Evolutionary conservation across 2,329 filamentous ascomycete species (phyloP).

Genomic region (Botrytis squamosa): DNA sequence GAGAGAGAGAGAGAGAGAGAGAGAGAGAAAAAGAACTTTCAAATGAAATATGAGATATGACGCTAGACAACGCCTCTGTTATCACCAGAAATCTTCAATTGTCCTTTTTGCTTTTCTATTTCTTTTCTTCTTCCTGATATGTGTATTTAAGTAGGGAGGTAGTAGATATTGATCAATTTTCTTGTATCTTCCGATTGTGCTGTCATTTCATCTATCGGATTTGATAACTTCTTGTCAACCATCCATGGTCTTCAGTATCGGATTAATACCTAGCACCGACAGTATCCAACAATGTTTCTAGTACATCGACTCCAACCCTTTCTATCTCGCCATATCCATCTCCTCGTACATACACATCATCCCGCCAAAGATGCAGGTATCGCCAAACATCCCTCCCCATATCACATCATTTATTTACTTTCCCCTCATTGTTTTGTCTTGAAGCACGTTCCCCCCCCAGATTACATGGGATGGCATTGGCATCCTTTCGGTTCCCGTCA

Average conservation of each 20-base stretch:
- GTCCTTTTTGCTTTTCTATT: neutral
- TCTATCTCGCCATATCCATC: neutral
- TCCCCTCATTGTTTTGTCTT: conserved; percentile 18
- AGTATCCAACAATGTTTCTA: neutral
- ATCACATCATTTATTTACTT: conserved; percentile 14
- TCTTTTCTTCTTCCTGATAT: neutral
- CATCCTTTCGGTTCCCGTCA: neutral
- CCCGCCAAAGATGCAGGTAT: neutral
- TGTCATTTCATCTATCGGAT: neutral
- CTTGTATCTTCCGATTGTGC: neutral
- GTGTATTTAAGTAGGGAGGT: too few species aligned
- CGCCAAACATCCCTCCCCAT: neutral
- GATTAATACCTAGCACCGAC: too few species aligned
- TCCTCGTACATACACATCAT: neutral
- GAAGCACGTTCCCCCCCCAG: conserved; percentile 13
- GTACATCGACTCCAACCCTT: neutral
- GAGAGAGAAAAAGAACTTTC: neutral
- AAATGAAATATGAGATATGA: neutral
- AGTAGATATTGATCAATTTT: neutral
- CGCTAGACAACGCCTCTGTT: neutral
- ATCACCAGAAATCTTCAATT: neutral
- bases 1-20: too few species aligned
- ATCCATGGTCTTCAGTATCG: neutral
- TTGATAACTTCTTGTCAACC: neutral
- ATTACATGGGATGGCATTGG: neutral